Base-by-base conservation (phyloP, 177 flowering plant species). In the Vitis hybrid region DNA sequence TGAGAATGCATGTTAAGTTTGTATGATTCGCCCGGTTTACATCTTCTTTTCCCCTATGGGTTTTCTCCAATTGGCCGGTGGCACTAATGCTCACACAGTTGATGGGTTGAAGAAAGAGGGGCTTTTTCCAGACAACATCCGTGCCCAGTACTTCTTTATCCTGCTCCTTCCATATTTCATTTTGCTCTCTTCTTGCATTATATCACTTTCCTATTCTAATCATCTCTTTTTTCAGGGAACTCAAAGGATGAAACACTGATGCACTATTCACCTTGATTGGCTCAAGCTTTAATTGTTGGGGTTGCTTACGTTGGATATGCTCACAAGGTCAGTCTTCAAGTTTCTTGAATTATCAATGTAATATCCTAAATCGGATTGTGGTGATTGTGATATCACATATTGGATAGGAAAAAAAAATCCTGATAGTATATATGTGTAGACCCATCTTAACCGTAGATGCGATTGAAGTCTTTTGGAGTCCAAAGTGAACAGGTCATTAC, bases 251-350 rank as follows among this genome's bases (percentile, higher is more conserved):
- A 64, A 52, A 58, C 30, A 11, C 64, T 8, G 14, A 48, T 64
- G 5, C 52, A 49, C 51, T n/a, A 40, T 40, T 59, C 78, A 62
- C 19, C 54, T 34, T 57, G 59, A 58, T 69, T 73, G 13, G 34
- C n/a, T 10, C 64, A 76, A 51, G 86, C 89, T 62, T 64, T 79
- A 58, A 89, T 92, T 65, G 83, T 87, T 70, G 97, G 97, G 23
- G 74, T 93, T 68, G 98, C 98, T 70, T 93, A 87, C 65, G 94
- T 96, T 52, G 91, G 98, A 70, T 93, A 89, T 79, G 96, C 98
- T 48, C 77, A 95, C 54, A 92, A 90, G 91, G 97, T 89, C 14
- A 10, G 74, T 62, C 50, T 34, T 4, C 40, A 5, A 34, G 6
- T 34, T 34, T 34, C 40, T 34, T 34, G 5, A 34, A 5, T 5